phyloP scores from a whole-genome alignment of 2,329 filamentous ascomycete species.

The Lachnellula arida region DNA sequence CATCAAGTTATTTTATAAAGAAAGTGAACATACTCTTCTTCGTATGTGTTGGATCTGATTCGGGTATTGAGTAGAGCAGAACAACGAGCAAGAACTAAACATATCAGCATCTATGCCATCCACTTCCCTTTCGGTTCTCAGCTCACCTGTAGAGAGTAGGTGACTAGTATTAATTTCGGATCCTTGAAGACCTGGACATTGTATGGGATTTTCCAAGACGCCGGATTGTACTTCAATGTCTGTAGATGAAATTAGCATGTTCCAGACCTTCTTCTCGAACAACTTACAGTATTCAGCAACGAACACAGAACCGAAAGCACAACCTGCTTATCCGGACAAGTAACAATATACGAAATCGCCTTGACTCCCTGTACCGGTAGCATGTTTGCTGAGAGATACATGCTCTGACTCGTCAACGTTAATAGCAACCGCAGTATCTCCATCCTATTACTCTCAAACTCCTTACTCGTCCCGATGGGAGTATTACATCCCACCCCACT shows the following conservation, averaged over 20 bases:
- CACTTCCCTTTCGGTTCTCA: background rate
- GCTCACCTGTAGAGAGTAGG: conserved; percentile 67
- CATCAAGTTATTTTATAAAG: background rate
- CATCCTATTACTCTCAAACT: conserved; percentile 87
- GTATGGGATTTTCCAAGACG: conserved; percentile 89
- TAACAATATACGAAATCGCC: conserved; percentile 83
- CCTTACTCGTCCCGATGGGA: conserved; percentile 79
- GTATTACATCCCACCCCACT: conserved; percentile 95
- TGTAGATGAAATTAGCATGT: conserved; percentile 34
- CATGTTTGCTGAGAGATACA: conserved; percentile 80
- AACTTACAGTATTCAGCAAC: conserved; percentile 79
- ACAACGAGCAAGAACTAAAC: conserved; percentile 75
- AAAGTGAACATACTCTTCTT: conserved; percentile 55
- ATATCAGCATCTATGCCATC: conserved; percentile 5
- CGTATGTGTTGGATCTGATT: conserved; percentile 57
- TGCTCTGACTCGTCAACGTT: conserved; percentile 81
- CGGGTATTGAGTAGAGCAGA: conserved; percentile 82
- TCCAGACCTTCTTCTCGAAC: conserved; percentile 3
- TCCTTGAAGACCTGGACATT: conserved; percentile 91
- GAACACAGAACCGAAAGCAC: conserved; percentile 90
- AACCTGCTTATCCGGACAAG: conserved; percentile 83
- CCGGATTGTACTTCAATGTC: conserved; percentile 94
- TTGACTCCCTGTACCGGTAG: conserved; percentile 79
- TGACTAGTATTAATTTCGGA: conserved; percentile 82
- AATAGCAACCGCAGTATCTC: conserved; percentile 85